These are phyloP conservation scores for Teratosphaeria viscida DNA, from an alignment of 2,329 filamentous ascomycete species.

Conservation along the genomic window DNA sequence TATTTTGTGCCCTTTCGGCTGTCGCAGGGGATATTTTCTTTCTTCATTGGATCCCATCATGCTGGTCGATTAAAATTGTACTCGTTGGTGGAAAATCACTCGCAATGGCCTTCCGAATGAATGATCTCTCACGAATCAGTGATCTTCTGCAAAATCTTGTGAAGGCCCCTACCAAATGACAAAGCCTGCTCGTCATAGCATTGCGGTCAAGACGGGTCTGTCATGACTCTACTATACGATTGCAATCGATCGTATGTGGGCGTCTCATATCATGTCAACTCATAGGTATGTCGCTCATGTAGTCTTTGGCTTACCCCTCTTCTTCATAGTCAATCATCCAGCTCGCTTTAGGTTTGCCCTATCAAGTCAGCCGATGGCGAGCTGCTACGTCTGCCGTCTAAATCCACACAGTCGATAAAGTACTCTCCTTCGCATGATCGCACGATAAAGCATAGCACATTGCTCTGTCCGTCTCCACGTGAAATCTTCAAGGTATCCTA, in stretches of 20 bases:
- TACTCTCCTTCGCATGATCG: background rate
- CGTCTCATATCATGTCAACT: background rate
- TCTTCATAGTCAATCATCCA: background rate
- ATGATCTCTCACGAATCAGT: too few species aligned
- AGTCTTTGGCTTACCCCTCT: background rate
- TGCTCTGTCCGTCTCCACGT: too few species aligned
- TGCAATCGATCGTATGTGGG: background rate
- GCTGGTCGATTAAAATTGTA: background rate
- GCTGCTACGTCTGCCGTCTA: background rate
- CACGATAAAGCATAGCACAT: background rate
- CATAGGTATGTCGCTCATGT: background rate
- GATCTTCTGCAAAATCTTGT: too few species aligned
- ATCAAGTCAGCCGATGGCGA: background rate
- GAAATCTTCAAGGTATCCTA: too few species aligned
- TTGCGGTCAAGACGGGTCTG: too few species aligned
- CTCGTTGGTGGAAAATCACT: too few species aligned
- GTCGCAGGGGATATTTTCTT: slow-evolving; percentile 12
- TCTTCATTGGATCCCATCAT: background rate
- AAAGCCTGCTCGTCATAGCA: too few species aligned
- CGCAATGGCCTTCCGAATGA: too few species aligned
- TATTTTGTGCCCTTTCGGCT: slow-evolving; percentile 22
- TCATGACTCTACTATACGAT: background rate
- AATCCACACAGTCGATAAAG: background rate
- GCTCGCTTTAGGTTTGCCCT: background rate
- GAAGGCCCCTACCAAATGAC: too few species aligned